Evolutionary conservation across 495 filamentous ascomycete species (phyloP).

Genomic region (Venustampulla echinocandica): DNA sequence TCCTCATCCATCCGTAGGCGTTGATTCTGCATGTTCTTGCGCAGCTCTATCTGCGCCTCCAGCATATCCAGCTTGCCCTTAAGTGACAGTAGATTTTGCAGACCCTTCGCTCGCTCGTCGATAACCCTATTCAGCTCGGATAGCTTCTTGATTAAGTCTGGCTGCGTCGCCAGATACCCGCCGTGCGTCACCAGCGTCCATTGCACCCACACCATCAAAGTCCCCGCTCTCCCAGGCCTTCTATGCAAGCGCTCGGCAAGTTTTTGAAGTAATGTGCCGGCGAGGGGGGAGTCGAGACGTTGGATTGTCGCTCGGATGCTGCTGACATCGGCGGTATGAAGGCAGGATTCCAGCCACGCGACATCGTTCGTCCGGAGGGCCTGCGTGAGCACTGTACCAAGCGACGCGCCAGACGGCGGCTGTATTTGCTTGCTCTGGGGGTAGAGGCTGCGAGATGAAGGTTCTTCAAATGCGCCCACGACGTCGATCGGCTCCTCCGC

Average conservation of each 20-base stretch:
- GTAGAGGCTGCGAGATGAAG: conserved; percentile 19
- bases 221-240: conserved; percentile 78
- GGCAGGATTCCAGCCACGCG: conserved; percentile 81
- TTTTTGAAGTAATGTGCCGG: conserved; percentile 65
- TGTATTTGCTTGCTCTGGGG: conserved; percentile 28
- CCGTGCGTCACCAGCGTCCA: conserved; percentile 94
- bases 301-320: conserved; percentile 83
- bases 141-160: conserved; percentile 67
- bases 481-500: conserved; percentile 68
- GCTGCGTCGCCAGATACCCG: conserved; percentile 76
- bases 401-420: conserved; percentile 66
- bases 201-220: conserved; percentile 92
- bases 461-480: conserved; percentile 44
- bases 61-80: conserved; percentile 26
- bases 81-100: conserved; percentile 75
- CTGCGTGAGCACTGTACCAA: conserved; percentile 84
- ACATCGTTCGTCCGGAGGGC: conserved; percentile 86
- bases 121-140: conserved; percentile 72
- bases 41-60: conserved; percentile 70
- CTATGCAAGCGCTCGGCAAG: conserved; percentile 82
- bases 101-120: conserved; percentile 70
- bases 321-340: conserved; percentile 62
- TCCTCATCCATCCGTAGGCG: conserved; percentile 37
- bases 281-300: conserved; percentile 75
- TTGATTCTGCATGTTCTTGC: conserved; percentile 49